Base-by-base conservation (phyloP, 2,329 filamentous ascomycete genomes). In the Fusarium sp. region DNA sequence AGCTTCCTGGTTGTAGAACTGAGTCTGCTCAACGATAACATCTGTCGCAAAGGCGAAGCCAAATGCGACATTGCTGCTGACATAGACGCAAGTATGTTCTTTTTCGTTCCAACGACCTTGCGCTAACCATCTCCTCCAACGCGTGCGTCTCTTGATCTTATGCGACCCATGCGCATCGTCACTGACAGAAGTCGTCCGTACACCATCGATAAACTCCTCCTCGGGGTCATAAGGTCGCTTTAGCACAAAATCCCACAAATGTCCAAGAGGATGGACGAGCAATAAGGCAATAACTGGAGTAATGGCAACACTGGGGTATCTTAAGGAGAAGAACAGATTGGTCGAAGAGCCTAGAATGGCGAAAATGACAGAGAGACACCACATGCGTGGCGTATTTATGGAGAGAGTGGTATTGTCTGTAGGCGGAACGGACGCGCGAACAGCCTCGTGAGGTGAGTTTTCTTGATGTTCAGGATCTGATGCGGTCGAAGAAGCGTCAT, bases 31-130 rank as follows among this genome's bases (percentile, higher is more conserved):
- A 60, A 97, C 93, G 75, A 97, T 96, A 67, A 96, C 92, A 83
- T 96, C 94, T 33, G 94, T 96, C 12, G 94, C 94, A 82, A 96
- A 96, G 32, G 94, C 94, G 82, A 96, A 96, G 4, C 94, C 94
- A 80, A 96, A 96, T 25, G 94, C 94, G 46, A 96, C 93, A 79
- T 96, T 96, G 83, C 93, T 96, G 85, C 92, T 94, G 76, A 96
- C 94, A 77, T 96, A 96, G 58, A 96, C 93, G 79, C 94, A 96
- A 46, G 92, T 93, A 81, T 96, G 94, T 80, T 96, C 94, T 80
- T 96, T 96, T 79, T 95, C 92, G 79, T 96, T 96, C 94, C 94
- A 96, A 40, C 85, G 87, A 6, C 94, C 94, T 81, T 96, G 94
- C 3, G 90, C 91, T 33, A 96, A 85, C 93, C 94, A 96, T 40